Evolutionary conservation across 108 stramenopile species (phyloP).

Genomic region (Epithemia pelagica): DNA sequence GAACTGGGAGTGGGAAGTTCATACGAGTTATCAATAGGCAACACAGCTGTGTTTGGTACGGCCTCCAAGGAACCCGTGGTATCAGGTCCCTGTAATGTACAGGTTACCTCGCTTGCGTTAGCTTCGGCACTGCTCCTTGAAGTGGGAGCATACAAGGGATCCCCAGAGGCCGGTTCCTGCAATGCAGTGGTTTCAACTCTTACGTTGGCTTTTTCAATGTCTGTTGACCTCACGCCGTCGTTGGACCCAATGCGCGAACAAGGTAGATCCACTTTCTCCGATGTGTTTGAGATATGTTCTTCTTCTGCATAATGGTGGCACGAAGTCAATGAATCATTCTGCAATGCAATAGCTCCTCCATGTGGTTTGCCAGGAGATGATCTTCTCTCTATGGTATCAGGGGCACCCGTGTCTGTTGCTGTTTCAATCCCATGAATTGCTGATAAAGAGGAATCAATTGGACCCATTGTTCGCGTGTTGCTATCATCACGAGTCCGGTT

Average conservation of each 20-base stretch:
- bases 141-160: neutral
- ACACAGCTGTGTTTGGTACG: neutral
- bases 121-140: neutral
- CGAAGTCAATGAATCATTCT: neutral
- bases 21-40: neutral
- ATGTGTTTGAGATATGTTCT: neutral
- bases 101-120: neutral
- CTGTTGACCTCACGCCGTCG: too few species aligned
- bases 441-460: neutral
- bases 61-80: neutral
- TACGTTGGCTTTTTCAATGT: too few species aligned
- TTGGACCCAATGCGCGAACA: neutral
- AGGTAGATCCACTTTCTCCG: too few species aligned
- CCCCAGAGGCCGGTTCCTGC: neutral
- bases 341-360: neutral
- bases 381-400: too few species aligned
- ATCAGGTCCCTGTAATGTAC: neutral
- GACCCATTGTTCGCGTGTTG: neutral
- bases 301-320: neutral
- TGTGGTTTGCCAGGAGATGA: too few species aligned
- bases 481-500: neutral
- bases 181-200: neutral
- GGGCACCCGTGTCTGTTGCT: neutral
- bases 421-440: neutral
- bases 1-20: neutral